phyloP scores from a whole-genome alignment of 176 grass and related monocot species.

The Raddia distichophylla region DNA sequence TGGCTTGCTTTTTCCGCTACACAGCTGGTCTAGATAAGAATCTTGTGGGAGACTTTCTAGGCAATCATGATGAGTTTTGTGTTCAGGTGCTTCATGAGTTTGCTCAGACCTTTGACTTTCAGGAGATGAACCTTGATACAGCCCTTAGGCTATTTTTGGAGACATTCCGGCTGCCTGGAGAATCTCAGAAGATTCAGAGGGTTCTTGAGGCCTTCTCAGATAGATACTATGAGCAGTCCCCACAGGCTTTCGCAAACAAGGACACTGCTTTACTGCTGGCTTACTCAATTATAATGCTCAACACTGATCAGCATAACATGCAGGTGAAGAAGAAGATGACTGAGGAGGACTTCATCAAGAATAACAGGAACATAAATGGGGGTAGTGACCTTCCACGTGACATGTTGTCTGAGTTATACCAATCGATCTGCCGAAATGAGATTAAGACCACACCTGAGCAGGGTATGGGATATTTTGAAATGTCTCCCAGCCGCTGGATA shows the following conservation, averaged over 20 bases:
- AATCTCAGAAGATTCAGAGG: conserved; percentile 99
- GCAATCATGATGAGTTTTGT: conserved; percentile 99
- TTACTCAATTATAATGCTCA: conserved; percentile 99
- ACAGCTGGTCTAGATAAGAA: conserved; percentile 97
- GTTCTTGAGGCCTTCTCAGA: conserved; percentile 99
- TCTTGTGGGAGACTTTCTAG: conserved; percentile 94
- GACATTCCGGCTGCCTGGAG: conserved; percentile 88
- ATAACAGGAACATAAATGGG: conserved; percentile 96
- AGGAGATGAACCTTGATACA: conserved; percentile 92
- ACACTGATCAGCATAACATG: conserved; percentile 99
- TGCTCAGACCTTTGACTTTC: conserved; percentile 92
- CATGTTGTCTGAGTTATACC: conserved; percentile 86
- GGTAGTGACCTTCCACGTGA: conserved; percentile 92
- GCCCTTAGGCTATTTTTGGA: conserved; percentile 93
- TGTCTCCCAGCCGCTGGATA: conserved; percentile 97
- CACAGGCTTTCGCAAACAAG: conserved; percentile 84
- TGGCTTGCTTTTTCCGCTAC: conserved; percentile 95
- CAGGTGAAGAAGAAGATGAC: conserved; percentile 99
- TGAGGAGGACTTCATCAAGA: conserved; percentile 98
- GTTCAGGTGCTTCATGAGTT: conserved; percentile 99
- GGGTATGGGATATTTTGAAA: conserved; percentile 86
- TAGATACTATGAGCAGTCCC: conserved; percentile 93
- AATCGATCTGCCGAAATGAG: conserved; percentile 85
- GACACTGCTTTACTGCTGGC: conserved; percentile 90
- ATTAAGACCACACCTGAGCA: conserved; percentile 93